Percentiles rank a stretch among this genome's conserved stretches.
Conservation (phyloP, 148 eudicot species). For the Amaranthus hypochondriacus region DNA sequence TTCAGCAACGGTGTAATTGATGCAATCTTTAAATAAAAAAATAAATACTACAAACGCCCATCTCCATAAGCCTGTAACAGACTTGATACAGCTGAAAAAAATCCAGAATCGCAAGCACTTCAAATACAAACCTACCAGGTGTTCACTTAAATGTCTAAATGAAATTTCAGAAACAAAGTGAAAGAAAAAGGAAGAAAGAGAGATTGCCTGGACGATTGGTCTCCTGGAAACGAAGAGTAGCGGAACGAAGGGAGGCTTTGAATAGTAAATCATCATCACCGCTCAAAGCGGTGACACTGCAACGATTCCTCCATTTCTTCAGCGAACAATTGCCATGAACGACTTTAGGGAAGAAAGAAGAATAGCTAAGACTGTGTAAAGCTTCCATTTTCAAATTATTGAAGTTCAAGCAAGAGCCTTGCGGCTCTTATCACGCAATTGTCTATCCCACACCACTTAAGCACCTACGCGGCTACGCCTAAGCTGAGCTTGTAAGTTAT, state of each 20-base stretch:
- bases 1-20: too few species aligned
- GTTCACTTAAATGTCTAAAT: conserved; percentile 51
- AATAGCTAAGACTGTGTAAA: background rate
- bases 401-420: too few species aligned
- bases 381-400: conserved; percentile 14
- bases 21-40: too few species aligned
- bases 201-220: conserved; percentile 54
- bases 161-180: conserved; percentile 7
- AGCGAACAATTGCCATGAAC: conserved; percentile 6
- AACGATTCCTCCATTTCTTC: background rate
- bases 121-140: background rate
- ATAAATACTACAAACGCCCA: background rate
- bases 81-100: background rate
- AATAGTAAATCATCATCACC: conserved; percentile 41
- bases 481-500: too few species aligned
- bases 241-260: conserved; percentile 41
- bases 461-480: too few species aligned
- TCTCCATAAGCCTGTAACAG: background rate
- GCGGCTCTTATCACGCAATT: too few species aligned
- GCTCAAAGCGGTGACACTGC: conserved; percentile 28
- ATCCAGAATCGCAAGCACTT: background rate
- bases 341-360: background rate
- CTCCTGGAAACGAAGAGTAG: conserved; percentile 72
- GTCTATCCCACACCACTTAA: too few species aligned
- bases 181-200: background rate